Percentiles rank a stretch among this genome's conserved stretches.
These are phyloP conservation scores for Tetrahymena malaccensis DNA, from an alignment of 73 alveolate species.

Conservation along the genomic window DNA sequence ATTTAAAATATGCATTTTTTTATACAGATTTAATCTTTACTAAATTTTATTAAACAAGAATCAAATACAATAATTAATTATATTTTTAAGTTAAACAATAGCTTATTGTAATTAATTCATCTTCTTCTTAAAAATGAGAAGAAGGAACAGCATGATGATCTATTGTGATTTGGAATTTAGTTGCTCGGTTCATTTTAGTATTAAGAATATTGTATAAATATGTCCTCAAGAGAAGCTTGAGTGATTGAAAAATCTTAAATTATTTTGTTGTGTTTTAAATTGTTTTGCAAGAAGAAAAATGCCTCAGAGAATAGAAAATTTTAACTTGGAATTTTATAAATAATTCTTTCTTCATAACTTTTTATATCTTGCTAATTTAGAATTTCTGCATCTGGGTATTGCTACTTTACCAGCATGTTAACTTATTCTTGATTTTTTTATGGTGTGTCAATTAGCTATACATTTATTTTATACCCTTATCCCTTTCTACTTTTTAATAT, in stretches of 20 bases:
- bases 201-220: background rate
- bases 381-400: background rate
- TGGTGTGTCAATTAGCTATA: constrained; percentile 30
- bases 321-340: background rate
- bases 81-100: too few species aligned
- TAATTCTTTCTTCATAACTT: background rate
- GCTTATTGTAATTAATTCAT: background rate
- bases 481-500: constrained; percentile 79
- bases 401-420: background rate
- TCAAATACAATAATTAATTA: too few species aligned
- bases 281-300: background rate
- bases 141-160: background rate
- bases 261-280: background rate
- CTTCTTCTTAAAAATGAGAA: background rate
- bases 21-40: too few species aligned
- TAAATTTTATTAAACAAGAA: too few species aligned
- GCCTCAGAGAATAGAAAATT: background rate
- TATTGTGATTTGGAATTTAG: background rate
- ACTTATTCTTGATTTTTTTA: constrained; percentile 40
- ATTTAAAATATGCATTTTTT: too few species aligned
- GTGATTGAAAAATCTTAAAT: background rate
- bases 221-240: background rate
- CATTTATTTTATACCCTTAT: constrained; percentile 72
- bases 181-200: background rate
- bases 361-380: background rate